Percentiles rank a stretch among this genome's conserved stretches.
Conservation (phyloP, 495 filamentous ascomycete genomes). For the Hyaloscypha bicolor region DNA sequence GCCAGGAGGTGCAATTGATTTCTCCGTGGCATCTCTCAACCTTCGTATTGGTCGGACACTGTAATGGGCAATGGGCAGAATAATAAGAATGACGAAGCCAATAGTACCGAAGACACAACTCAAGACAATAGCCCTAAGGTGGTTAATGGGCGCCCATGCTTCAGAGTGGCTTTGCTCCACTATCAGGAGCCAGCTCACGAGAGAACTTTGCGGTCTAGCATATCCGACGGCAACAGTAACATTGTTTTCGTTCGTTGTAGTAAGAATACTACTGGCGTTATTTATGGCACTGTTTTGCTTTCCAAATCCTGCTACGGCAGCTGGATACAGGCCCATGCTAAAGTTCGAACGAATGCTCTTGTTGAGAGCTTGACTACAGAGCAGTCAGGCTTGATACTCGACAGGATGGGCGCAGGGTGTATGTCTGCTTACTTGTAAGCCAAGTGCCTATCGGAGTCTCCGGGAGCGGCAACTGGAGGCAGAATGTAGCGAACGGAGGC, state of each 20-base stretch:
- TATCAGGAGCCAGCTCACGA: conserved; percentile 80
- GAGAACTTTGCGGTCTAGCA: conserved; percentile 59
- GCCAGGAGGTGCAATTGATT: conserved; percentile 67
- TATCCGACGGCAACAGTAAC: conserved; percentile 68
- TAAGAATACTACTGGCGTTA: conserved; percentile 65
- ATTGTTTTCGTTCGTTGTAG: conserved; percentile 69
- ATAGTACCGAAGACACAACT: conserved; percentile 83
- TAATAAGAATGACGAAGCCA: conserved; percentile 65
- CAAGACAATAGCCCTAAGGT: conserved; percentile 74
- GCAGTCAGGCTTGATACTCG: not conserved
- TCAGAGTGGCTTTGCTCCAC: conserved; percentile 76
- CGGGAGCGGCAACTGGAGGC: conserved; percentile 34
- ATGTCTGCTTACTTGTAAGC: conserved; percentile 23
- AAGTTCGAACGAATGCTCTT: conserved; percentile 54
- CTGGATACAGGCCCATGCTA: conserved; percentile 55
- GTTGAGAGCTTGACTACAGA: conserved; percentile 27
- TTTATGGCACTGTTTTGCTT: conserved; percentile 47
- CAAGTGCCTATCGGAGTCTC: conserved; percentile 30
- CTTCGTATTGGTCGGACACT: conserved; percentile 79
- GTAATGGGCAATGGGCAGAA: conserved; percentile 77
- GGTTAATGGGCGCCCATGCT: conserved; percentile 72
- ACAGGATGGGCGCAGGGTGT: not conserved
- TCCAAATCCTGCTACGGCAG: conserved; percentile 55
- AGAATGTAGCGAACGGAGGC: conserved; percentile 46
- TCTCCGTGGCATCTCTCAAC: conserved; percentile 75